Conservation (phyloP, 139 green algal genomes). For the Raphidocelis subcapitata region DNA sequence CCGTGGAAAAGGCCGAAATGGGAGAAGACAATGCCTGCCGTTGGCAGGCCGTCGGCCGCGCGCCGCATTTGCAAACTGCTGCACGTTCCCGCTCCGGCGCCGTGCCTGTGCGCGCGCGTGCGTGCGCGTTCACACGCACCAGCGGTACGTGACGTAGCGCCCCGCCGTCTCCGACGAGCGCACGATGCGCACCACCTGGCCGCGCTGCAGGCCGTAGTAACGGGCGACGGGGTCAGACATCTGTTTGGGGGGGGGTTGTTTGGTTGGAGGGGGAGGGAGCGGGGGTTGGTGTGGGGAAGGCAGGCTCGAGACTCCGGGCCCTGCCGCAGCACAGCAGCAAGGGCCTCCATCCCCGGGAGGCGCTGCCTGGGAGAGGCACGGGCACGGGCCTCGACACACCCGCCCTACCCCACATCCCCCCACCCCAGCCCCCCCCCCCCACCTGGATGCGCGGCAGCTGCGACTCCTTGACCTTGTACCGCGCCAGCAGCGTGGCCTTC, state of each 20-base stretch:
- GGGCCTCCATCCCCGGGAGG: no score
- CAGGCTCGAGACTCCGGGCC: no score
- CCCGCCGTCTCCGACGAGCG: slow-evolving; percentile 91
- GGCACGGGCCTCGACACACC: background rate
- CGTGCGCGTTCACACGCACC: slow-evolving; percentile 70
- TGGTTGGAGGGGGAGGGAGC: background rate
- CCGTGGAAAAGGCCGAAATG: no score
- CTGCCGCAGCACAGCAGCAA: no score
- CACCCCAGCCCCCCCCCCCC: background rate
- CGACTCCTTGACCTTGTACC: slow-evolving; percentile 96
- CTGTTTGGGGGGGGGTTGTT: slow-evolving; percentile 76
- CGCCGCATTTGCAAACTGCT: no score
- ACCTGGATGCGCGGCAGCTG: slow-evolving; percentile 90
- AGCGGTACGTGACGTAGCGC: slow-evolving; percentile 93
- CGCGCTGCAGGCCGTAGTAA: slow-evolving; percentile 91
- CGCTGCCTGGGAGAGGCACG: background rate
- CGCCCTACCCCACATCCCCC: background rate
- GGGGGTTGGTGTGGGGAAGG: background rate
- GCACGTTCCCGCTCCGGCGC: no score
- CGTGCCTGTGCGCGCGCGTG: no score
- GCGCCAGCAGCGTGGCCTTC: slow-evolving; percentile 86
- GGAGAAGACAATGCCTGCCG: no score
- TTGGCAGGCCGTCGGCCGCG: no score
- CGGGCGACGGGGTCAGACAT: slow-evolving; percentile 87
- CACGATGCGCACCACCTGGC: slow-evolving; percentile 95